phyloP scores from a whole-genome alignment of 306 rosid genomes.

The Dalbergia oliveri region DNA sequence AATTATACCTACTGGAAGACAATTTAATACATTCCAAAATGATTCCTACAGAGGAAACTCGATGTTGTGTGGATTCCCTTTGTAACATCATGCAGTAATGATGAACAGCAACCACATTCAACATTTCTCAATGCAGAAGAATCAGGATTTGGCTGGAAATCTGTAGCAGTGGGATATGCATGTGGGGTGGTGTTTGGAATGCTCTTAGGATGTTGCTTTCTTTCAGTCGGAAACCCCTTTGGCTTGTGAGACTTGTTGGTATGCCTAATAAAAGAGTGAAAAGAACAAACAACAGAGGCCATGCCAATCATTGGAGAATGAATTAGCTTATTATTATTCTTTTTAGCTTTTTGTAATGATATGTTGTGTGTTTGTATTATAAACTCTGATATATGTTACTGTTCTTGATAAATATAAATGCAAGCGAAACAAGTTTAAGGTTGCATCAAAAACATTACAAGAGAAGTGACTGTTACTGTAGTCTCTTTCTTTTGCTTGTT shows the following conservation, averaged over 20 bases:
- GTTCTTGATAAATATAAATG: too few species aligned
- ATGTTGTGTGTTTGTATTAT: neutral
- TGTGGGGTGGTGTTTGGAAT: slow-evolving; percentile 46
- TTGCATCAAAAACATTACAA: too few species aligned
- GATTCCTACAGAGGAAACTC: slow-evolving; percentile 44
- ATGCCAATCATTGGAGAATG: neutral
- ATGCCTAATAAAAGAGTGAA: neutral
- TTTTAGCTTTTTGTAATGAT: too few species aligned
- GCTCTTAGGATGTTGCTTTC: slow-evolving; percentile 24
- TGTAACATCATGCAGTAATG: slow-evolving; percentile 3
- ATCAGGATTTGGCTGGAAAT: slow-evolving; percentile 43
- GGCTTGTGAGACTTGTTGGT: neutral
- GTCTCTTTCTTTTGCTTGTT: too few species aligned
- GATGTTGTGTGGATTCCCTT: slow-evolving; percentile 46
- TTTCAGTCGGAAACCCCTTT: neutral
- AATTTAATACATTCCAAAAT: slow-evolving; percentile 49
- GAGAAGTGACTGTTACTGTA: too few species aligned
- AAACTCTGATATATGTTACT: too few species aligned
- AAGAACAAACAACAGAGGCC: neutral
- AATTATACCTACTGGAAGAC: slow-evolving; percentile 43
- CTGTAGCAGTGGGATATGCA: slow-evolving; percentile 42
- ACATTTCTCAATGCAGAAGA: neutral
- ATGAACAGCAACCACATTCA: neutral
- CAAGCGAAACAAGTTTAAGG: too few species aligned
- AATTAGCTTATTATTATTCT: too few species aligned